Evolutionary conservation across 306 rosid genomes (phyloP), one percentile per base, ranked within the genome.

Genomic region (Cucurbita pepo): DNA sequence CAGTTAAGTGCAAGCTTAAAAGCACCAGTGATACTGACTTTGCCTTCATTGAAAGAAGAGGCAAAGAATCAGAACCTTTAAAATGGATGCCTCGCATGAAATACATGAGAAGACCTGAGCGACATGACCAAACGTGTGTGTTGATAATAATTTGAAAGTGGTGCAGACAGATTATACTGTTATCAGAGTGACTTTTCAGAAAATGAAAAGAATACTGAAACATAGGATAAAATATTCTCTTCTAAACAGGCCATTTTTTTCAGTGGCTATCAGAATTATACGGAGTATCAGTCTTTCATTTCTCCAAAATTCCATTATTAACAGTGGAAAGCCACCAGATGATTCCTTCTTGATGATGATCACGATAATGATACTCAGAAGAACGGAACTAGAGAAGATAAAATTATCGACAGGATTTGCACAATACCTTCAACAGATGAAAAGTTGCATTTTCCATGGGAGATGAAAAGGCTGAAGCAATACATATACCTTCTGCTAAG

Each of bases 11-110:
- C 7, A 53, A n/a, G 57, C 57, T 2, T 53, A 16, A 52, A 56
- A 0, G 37, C 6, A 25, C 45, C 40, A 36, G 22, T 36, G 66
- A 78, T 47, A 82, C 79, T 59, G 85, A 86, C 43, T 85, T 88
- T 81, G 80, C 97, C 62, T 85, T 94, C 72, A 81, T 88, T 72
- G 85, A 85, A 78, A 88, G 92, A 77, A 87, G 92, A 77, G 87
- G 84, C 78, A 87, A 85, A 76, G 90, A 84, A 77, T 85, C 89
- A 10, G 87, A 86, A 79, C 91, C 84, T 60, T 86, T 79, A 85
- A 81, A 91, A 89, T 77, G 97, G 95, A 60, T 14, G 36, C 45
- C 45, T 60, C 22, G 0, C 45, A 36, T 59, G 65, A 59, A 59
- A 1, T 59, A 59, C 65, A 11, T 36, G 81, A 81, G 75, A 72